Conservation (phyloP, 306 rosid genomes). For the Cyamopsis tetragonoloba region DNA sequence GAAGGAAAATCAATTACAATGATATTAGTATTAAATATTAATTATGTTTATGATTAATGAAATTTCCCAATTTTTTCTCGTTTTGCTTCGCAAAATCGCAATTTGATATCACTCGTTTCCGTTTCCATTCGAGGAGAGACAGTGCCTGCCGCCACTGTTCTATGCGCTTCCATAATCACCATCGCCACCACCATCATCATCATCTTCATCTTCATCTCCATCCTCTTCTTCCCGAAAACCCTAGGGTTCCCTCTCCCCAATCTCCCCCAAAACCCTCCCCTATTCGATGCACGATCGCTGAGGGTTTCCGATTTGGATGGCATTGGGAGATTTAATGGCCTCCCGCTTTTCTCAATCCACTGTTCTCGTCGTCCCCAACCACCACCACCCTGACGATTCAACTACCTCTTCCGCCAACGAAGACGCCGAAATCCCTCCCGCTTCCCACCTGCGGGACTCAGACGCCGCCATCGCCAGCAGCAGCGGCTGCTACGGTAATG, state of each 20-base stretch:
- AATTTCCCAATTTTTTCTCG: neutral
- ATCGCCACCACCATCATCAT: neutral
- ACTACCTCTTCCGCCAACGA: neutral
- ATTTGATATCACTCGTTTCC: conserved; percentile 20
- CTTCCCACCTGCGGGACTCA: conserved; percentile 49
- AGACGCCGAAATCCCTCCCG: conserved; percentile 15
- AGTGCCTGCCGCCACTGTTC: conserved; percentile 35
- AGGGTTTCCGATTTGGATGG: conserved; percentile 78
- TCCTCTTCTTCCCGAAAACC: neutral
- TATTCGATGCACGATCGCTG: conserved; percentile 39
- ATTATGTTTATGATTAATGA: no score
- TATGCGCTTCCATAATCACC: conserved; percentile 16
- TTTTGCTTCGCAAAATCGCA: conserved; percentile 27
- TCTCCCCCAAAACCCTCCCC: conserved; percentile 1
- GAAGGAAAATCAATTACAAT: no score
- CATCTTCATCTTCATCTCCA: neutral
- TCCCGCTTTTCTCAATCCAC: conserved; percentile 91
- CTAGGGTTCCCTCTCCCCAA: conserved; percentile 29
- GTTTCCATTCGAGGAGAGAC: conserved; percentile 24
- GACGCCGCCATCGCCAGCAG: conserved; percentile 66
- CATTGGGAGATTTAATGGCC: conserved; percentile 98
- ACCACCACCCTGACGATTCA: conserved; percentile 38
- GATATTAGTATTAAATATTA: no score
- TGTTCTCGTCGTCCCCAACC: conserved; percentile 56
- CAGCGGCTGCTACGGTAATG: conserved; percentile 47